Percentiles rank a stretch among this genome's conserved stretches.
phyloP scores from a whole-genome alignment of 2,329 filamentous ascomycete genomes.

The Helminthosporium solani region DNA sequence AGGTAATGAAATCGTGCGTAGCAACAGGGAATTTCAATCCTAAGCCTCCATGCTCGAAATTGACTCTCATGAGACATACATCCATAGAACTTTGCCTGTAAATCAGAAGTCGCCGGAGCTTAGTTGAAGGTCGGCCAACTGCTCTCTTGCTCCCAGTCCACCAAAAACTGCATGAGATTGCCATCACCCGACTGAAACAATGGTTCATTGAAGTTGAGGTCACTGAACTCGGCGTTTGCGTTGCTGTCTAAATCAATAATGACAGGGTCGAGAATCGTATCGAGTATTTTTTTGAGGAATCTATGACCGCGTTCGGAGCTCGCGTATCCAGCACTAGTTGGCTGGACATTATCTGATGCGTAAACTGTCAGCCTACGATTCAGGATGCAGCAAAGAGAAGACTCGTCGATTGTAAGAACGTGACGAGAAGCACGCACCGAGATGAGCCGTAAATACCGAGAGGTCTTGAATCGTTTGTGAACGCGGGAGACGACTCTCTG shows the following conservation, averaged over 20 bases:
- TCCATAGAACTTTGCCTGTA: too few relatives aligned
- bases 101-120: too few relatives aligned
- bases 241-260: slow-evolving; percentile 2
- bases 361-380: neutral
- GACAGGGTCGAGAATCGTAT: slow-evolving; percentile 43
- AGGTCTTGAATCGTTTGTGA: slow-evolving; percentile 50
- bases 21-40: too few relatives aligned
- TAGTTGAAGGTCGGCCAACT: neutral
- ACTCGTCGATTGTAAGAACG: too few relatives aligned
- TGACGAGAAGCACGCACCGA: slow-evolving; percentile 25
- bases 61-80: too few relatives aligned
- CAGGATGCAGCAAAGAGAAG: too few relatives aligned
- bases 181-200: slow-evolving; percentile 9
- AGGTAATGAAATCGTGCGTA: too few relatives aligned
- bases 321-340: slow-evolving; percentile 43
- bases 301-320: slow-evolving; percentile 46
- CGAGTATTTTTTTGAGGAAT: slow-evolving; percentile 46
- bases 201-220: slow-evolving; percentile 38
- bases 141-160: neutral
- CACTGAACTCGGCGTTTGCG: slow-evolving; percentile 10
- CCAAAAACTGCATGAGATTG: neutral
- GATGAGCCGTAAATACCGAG: slow-evolving; percentile 47
- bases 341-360: slow-evolving; percentile 25
- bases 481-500: slow-evolving; percentile 40
- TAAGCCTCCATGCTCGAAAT: too few relatives aligned